phyloP scores from a whole-genome alignment of 768 basidiomycete genomes.

The Serendipita sp. region DNA sequence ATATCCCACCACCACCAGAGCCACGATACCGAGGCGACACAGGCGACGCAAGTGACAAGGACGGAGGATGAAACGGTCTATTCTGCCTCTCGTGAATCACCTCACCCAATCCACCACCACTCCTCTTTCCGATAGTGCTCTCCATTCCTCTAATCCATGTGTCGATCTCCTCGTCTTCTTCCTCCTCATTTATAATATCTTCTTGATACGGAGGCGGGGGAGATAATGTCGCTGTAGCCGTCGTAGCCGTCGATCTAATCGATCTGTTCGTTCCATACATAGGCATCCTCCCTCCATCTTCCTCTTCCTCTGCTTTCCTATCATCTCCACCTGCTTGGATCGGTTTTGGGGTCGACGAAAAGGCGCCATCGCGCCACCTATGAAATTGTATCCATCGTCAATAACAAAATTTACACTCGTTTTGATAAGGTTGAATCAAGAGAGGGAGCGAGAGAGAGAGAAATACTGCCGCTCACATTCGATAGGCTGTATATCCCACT shows the following conservation, averaged over 20 bases:
- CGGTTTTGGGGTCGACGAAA: conserved; percentile 23
- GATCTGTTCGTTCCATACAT: neutral
- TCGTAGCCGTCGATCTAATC: neutral
- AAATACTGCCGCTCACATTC: conserved; percentile 41
- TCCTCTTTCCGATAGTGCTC: conserved; percentile 12
- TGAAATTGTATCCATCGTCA: too few species aligned
- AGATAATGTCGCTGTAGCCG: conserved; percentile 19
- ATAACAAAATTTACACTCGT: too few species aligned
- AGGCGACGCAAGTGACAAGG: neutral
- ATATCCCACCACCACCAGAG: conserved; percentile 17
- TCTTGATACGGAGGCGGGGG: conserved; percentile 34
- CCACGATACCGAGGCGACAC: conserved; percentile 8
- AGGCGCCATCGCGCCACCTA: conserved; percentile 70
- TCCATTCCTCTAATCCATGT: conserved; percentile 31
- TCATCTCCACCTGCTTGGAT: neutral
- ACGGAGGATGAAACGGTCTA: neutral
- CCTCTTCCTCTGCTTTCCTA: neutral
- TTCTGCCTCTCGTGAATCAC: neutral
- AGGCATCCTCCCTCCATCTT: neutral
- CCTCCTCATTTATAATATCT: conserved; percentile 19
- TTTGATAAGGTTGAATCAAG: neutral
- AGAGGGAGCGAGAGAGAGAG: neutral
- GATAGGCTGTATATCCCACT: conserved; percentile 73
- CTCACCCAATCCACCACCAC: too few species aligned
- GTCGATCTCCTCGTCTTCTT: conserved; percentile 8